phyloP scores from a whole-genome alignment of 2,329 filamentous ascomycete genomes.

The Hypoxylon sp. region DNA sequence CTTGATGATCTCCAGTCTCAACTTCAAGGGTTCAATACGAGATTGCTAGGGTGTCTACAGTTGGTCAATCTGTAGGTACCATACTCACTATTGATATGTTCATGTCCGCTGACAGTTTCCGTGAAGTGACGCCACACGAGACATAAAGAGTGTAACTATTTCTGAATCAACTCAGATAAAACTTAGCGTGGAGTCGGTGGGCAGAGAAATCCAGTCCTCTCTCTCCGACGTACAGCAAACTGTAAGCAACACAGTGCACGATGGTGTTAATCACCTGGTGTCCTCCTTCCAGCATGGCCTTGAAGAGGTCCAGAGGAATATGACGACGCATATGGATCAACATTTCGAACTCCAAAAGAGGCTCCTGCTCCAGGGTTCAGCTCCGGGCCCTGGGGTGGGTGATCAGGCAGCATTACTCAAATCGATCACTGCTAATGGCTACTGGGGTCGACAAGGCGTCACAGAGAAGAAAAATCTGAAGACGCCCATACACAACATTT shows the following conservation, averaged over 20 bases:
- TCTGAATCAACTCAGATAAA: slow-evolving; percentile 13
- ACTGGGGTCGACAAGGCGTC: neutral
- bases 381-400: neutral
- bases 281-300: slow-evolving; percentile 13
- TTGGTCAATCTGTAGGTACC: slow-evolving; percentile 23
- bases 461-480: neutral
- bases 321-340: slow-evolving; percentile 7
- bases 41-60: slow-evolving; percentile 18
- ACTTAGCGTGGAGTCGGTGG: slow-evolving; percentile 4
- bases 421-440: neutral
- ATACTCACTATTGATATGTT: neutral
- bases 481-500: neutral
- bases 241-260: slow-evolving; percentile 1
- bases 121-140: slow-evolving; percentile 24
- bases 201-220: slow-evolving; percentile 20
- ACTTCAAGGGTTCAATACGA: slow-evolving; percentile 23
- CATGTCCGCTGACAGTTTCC: neutral
- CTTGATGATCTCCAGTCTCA: slow-evolving; percentile 19
- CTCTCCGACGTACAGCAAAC: slow-evolving; percentile 5
- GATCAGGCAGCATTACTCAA: neutral
- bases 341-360: neutral
- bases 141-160: slow-evolving; percentile 6
- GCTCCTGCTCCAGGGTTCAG: neutral
- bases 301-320: slow-evolving; percentile 1
- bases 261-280: slow-evolving; percentile 9